Evolutionary conservation across 768 basidiomycete species (phyloP), one percentile per base, ranked within the genome.

Genomic region (Collybia sp.): DNA sequence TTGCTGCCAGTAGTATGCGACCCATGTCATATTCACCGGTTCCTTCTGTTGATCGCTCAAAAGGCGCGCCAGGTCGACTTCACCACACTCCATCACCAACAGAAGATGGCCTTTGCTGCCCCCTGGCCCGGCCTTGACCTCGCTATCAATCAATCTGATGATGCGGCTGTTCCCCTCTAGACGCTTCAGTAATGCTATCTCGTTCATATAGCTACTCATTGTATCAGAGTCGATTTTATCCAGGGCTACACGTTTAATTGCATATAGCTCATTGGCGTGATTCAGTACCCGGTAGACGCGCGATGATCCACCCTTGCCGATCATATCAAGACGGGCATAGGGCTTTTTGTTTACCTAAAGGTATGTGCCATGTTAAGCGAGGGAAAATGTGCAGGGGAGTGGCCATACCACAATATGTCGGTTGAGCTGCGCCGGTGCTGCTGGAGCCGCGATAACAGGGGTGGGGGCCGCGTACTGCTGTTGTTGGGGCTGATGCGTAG

Each of bases 1-100:
- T 80, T 98, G 95, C 59, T 96, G 89, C 93, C 94, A 99, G 58
- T 93, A 95, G 61, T 93, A 88, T 13, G 91, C 83, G 30, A 97
- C 79, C 81, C 94, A 95, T 46, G 94, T 88, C 79, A 94, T 87
- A 65, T 95, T 89, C 61, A 96, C 55, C 0, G 85, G 75, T 57
- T 93, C 83, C 55, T 83, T 87, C 64, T 85, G 77, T 62, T 92
- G 87, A 57, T 95, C 91, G 51, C 80, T 79, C 48, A 99, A 63
- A 46, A 99, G 65, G 52, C 79, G 79, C 34, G 93, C 85, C 44
- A 98, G 72, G 65, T 98, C 95, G 25, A 92, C 81, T 68, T 99
- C 95, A 6, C 95, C 95, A 50, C 88, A 93, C 61, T 99, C 95
- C 93, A 99, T 93, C 4, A 97, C 86, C 59, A 98, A 74, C 66